Percentiles rank a stretch among this genome's conserved stretches.
Evolutionary conservation across 1,139 yeast species (phyloP).

Genomic region (Pichia sp.): DNA sequence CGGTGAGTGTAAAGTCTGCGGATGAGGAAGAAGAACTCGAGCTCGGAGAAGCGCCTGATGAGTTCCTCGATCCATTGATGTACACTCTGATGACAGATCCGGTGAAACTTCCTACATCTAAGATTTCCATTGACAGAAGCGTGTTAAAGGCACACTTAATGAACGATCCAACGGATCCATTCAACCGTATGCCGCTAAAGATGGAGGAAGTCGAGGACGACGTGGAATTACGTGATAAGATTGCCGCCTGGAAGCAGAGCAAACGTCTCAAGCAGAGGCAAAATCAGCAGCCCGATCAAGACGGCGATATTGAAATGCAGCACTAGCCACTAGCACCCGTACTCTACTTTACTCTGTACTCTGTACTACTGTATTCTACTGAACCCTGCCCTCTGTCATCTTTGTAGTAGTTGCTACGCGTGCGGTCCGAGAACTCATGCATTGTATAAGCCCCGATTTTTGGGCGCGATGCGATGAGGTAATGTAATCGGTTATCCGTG

Average conservation of each 20-base stretch:
- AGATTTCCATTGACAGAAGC: slow-evolving; percentile 75
- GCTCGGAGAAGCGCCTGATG: slow-evolving; percentile 93
- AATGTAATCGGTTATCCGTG: too few species aligned
- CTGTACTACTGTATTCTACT: too few species aligned
- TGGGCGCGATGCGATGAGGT: too few species aligned
- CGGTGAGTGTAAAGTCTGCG: slow-evolving; percentile 50
- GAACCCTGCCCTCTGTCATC: too few species aligned
- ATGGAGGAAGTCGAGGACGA: slow-evolving; percentile 83
- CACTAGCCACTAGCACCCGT: too few species aligned
- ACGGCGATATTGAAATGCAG: slow-evolving; percentile 22
- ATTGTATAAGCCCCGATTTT: too few species aligned
- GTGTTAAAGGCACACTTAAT: slow-evolving; percentile 91
- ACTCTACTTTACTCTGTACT: too few species aligned
- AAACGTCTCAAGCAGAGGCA: neutral
- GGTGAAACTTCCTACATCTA: slow-evolving; percentile 81
- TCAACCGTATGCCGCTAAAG: slow-evolving; percentile 85
- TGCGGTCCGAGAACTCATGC: too few species aligned
- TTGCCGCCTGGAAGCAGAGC: slow-evolving; percentile 44
- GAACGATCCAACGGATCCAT: slow-evolving; percentile 95
- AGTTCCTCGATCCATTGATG: slow-evolving; percentile 95
- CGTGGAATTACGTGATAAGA: slow-evolving; percentile 54
- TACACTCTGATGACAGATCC: slow-evolving; percentile 94
- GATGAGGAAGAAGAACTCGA: slow-evolving; percentile 83
- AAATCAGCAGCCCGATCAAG: slow-evolving; percentile 9
- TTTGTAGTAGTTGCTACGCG: too few species aligned